These are phyloP conservation scores for Lentinula sp. DNA, from an alignment of 768 basidiomycete genomes.

Conservation along the genomic window DNA sequence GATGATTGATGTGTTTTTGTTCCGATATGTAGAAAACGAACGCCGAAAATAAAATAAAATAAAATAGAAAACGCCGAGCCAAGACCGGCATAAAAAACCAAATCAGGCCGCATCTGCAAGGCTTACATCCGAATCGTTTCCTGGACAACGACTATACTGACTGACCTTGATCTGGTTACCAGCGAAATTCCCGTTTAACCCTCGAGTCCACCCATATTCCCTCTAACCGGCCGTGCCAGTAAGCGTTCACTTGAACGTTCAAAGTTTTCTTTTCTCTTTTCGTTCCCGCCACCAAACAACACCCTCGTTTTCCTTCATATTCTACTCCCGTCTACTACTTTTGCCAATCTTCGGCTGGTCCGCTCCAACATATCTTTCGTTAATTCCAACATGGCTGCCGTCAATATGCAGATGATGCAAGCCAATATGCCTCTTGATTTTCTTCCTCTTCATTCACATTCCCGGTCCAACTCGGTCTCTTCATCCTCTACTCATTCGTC, in stretches of 20 bases:
- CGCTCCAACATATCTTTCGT: slow-evolving; percentile 26
- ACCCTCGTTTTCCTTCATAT: slow-evolving; percentile 15
- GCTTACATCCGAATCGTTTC: slow-evolving; percentile 25
- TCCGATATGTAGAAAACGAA: neutral
- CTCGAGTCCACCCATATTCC: neutral
- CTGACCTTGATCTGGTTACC: slow-evolving; percentile 21
- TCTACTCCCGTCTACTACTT: slow-evolving; percentile 18
- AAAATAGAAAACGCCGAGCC: neutral
- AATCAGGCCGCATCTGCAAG: neutral
- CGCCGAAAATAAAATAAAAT: too few species aligned
- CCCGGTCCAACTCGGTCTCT: slow-evolving; percentile 73
- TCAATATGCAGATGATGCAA: slow-evolving; percentile 70
- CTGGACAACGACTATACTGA: slow-evolving; percentile 32
- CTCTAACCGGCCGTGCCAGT: neutral
- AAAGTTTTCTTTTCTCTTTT: slow-evolving; percentile 6
- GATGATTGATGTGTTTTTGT: slow-evolving; percentile 6
- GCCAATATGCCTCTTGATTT: slow-evolving; percentile 67
- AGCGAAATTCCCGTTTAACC: slow-evolving; percentile 3
- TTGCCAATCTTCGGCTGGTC: slow-evolving; percentile 50
- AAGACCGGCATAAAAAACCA: neutral
- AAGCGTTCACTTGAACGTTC: neutral
- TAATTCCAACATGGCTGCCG: slow-evolving; percentile 53
- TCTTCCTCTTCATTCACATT: slow-evolving; percentile 57
- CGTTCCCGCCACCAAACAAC: slow-evolving; percentile 19
- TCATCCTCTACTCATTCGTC: slow-evolving; percentile 70